These are phyloP conservation scores for Penicillium sp. DNA, from an alignment of 2,329 filamentous ascomycete genomes.

Conservation along the genomic window DNA sequence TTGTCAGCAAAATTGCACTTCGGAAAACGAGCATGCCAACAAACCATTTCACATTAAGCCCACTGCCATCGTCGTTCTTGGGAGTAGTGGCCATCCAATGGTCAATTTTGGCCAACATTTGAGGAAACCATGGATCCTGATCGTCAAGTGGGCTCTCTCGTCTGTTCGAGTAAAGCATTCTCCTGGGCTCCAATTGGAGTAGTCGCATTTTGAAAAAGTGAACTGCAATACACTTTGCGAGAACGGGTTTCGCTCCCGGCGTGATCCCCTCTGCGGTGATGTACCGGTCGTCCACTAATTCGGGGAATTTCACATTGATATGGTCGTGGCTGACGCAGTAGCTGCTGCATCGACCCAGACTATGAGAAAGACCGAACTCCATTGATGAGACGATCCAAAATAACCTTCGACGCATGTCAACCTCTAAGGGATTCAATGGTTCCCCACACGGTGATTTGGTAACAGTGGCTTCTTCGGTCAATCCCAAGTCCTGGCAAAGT, in stretches of 20 bases:
- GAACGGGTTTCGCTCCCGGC: slow-evolving; percentile 65
- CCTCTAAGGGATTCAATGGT: slow-evolving; percentile 66
- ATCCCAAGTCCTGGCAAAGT: slow-evolving; percentile 82
- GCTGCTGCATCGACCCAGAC: slow-evolving; percentile 80
- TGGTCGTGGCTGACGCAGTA: slow-evolving; percentile 80
- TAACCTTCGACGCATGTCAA: slow-evolving; percentile 85
- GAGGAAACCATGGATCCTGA: slow-evolving; percentile 79
- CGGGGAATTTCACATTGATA: slow-evolving; percentile 82
- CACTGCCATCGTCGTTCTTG: slow-evolving; percentile 64
- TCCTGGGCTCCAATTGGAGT: slow-evolving; percentile 81
- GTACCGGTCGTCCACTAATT: slow-evolving; percentile 75
- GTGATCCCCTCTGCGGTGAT: slow-evolving; percentile 77
- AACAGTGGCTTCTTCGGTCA: slow-evolving; percentile 88
- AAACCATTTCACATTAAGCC: slow-evolving; percentile 79
- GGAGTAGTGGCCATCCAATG: slow-evolving; percentile 78
- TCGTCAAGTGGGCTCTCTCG: slow-evolving; percentile 73
- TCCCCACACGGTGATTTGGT: slow-evolving; percentile 60
- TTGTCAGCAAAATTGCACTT: neutral
- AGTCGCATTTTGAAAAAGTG: slow-evolving; percentile 92
- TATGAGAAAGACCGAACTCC: slow-evolving; percentile 85
- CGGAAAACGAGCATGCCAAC: slow-evolving; percentile 31
- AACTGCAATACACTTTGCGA: slow-evolving; percentile 84
- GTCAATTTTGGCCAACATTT: slow-evolving; percentile 75
- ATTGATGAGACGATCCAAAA: slow-evolving; percentile 87
- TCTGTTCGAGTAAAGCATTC: slow-evolving; percentile 83